These are phyloP conservation scores for Brassica hybrid DNA, from an alignment of 441 rosid species.

Conservation along the genomic window DNA sequence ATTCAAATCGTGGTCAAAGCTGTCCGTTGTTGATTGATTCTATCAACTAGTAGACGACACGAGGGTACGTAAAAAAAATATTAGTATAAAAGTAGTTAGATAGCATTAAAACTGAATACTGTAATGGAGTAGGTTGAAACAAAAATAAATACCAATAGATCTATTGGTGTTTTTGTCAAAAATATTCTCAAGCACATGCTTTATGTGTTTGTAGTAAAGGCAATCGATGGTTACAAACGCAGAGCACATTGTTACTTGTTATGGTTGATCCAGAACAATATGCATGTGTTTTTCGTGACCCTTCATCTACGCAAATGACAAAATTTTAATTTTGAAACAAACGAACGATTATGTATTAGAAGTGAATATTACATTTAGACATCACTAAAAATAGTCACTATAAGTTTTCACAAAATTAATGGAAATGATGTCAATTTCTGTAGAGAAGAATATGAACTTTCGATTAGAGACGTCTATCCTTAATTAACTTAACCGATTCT, in stretches of 20 bases:
- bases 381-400: constrained; percentile 1
- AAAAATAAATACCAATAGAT: background rate
- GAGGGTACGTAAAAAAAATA: background rate
- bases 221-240: background rate
- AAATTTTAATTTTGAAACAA: too few species aligned
- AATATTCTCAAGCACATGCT: constrained; percentile 1
- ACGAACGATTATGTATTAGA: background rate
- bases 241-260: background rate
- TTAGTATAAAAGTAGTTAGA: background rate
- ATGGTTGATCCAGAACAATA: background rate
- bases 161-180: background rate
- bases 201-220: constrained; percentile 1
- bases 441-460: background rate
- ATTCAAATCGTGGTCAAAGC: constrained; percentile 30
- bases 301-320: too few species aligned
- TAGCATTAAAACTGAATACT: background rate
- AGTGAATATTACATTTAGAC: background rate
- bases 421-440: background rate
- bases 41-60: constrained; percentile 3
- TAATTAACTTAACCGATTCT: background rate
- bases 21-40: constrained; percentile 23
- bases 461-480: background rate
- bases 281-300: background rate
- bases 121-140: background rate
- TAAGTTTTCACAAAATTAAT: background rate